phyloP scores from a whole-genome alignment of 768 basidiomycete genomes.

The Lentinula lateritia region DNA sequence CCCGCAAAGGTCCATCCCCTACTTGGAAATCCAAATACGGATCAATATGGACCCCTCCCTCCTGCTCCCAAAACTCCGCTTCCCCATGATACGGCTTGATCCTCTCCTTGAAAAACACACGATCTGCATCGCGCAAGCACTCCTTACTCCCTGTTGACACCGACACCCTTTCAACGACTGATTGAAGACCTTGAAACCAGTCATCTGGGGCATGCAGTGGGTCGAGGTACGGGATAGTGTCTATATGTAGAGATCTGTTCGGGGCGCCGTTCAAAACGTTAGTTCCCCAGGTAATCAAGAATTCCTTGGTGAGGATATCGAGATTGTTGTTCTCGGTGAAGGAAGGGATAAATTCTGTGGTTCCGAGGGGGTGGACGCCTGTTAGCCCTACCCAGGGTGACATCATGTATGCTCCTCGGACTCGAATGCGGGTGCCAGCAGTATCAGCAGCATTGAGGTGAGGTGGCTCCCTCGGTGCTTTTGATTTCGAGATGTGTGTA shows the following conservation, averaged over 20 bases:
- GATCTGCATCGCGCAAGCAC: conserved; percentile 24
- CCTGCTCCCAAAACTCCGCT: conserved; percentile 21
- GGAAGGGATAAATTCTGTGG: conserved; percentile 5
- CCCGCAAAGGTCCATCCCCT: not conserved
- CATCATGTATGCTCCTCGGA: conserved; percentile 29
- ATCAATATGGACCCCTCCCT: conserved; percentile 31
- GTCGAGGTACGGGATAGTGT: conserved; percentile 20
- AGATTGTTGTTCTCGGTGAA: conserved; percentile 17
- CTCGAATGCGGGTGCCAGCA: conserved; percentile 9
- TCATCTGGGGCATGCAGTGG: conserved; percentile 22
- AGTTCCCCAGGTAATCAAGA: conserved; percentile 12
- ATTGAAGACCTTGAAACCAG: conserved; percentile 29
- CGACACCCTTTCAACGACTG: conserved; percentile 25
- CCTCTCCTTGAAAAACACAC: conserved; percentile 19
- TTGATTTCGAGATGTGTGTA: too few relatives aligned
- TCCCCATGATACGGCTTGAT: conserved; percentile 15
- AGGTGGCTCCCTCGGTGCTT: not conserved
- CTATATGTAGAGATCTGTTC: not conserved
- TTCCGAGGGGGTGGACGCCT: not conserved
- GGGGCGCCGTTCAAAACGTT: conserved; percentile 20
- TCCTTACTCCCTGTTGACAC: conserved; percentile 31
- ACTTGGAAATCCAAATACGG: conserved; percentile 21
- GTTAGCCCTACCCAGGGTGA: conserved; percentile 24
- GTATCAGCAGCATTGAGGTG: conserved; percentile 8
- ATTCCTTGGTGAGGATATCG: conserved; percentile 18